A percentile compares a stretch with the other conserved stretches of the same genome.
Conservation (phyloP, 2,329 filamentous ascomycete genomes). For the Aspergillus pseudonomiae region DNA sequence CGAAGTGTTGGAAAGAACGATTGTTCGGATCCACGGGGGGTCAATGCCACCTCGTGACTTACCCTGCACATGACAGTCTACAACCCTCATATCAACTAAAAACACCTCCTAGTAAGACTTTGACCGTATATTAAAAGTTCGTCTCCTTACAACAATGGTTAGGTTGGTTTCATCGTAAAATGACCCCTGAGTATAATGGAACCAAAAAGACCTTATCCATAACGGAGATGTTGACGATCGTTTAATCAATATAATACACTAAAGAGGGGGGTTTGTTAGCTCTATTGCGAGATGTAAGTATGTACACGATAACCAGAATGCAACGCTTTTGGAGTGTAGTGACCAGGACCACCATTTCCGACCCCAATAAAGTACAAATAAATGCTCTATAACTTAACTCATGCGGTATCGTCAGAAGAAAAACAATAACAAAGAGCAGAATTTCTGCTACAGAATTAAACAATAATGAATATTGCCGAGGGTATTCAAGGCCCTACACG, state of each 20-base stretch:
- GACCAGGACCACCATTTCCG: slow-evolving; percentile 7
- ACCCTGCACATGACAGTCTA: not conserved
- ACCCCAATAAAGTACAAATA: slow-evolving; percentile 3
- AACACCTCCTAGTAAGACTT: not conserved
- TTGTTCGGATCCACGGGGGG: not conserved
- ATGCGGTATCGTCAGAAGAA: slow-evolving; percentile 13
- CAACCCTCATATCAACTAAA: not conserved
- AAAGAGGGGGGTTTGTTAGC: not conserved
- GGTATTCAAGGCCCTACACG: not conserved
- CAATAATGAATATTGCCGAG: not conserved
- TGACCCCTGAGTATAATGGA: no score
- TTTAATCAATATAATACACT: not conserved
- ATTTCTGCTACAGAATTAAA: slow-evolving; percentile 1
- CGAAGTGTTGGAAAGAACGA: not conserved
- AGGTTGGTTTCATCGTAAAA: not conserved
- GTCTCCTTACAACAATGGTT: not conserved
- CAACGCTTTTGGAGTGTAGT: slow-evolving; percentile 14
- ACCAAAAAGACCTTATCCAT: not conserved
- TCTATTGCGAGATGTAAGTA: slow-evolving; percentile 8
- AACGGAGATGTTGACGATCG: not conserved
- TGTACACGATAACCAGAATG: slow-evolving; percentile 13
- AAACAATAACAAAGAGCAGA: not conserved
- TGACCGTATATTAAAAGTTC: not conserved
- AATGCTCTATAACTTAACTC: slow-evolving; percentile 19
- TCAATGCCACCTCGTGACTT: not conserved